These are phyloP conservation scores for Fusarium kyushuense DNA, from an alignment of 2,329 filamentous ascomycete species.

Conservation along the genomic window DNA sequence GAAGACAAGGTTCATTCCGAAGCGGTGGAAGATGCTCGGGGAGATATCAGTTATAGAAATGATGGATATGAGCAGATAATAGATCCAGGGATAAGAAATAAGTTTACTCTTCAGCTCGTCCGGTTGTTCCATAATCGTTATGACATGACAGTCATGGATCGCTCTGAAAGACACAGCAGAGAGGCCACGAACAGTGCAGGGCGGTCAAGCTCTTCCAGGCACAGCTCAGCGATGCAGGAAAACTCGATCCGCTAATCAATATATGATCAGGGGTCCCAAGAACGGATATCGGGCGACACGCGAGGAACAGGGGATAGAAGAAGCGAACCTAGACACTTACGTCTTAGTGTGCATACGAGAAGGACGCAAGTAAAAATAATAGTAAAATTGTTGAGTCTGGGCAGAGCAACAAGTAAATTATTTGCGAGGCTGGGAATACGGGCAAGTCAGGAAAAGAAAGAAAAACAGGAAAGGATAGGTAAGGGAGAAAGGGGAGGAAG, in stretches of 20 bases:
- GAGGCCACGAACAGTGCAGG: conserved; percentile 34
- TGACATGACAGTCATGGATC: conserved; percentile 11
- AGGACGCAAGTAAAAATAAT: conserved; percentile 16
- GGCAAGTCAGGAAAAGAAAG: background rate
- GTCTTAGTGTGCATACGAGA: conserved; percentile 29
- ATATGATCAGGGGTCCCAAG: conserved; percentile 30
- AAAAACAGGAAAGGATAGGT: conserved; percentile 5
- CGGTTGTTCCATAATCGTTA: conserved; percentile 17
- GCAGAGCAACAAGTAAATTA: background rate
- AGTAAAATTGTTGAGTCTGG: conserved; percentile 22
- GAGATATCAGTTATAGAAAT: conserved; percentile 21
- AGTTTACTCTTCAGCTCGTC: conserved; percentile 7
- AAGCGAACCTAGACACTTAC: conserved; percentile 33
- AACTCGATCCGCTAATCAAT: conserved; percentile 40
- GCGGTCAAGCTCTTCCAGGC: conserved; percentile 40
- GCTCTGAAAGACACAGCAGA: conserved; percentile 6
- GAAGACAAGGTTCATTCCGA: conserved; percentile 10
- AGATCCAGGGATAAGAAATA: conserved; percentile 44
- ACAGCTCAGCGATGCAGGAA: conserved; percentile 34
- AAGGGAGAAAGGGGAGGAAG: conserved; percentile 1
- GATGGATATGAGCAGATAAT: conserved; percentile 33
- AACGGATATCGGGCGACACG: conserved; percentile 37
- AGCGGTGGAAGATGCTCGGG: conserved; percentile 40
- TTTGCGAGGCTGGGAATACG: conserved; percentile 24
- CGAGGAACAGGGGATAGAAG: conserved; percentile 32